Conservation (phyloP, 805 yeast species). For the Nakazawaea populi region DNA sequence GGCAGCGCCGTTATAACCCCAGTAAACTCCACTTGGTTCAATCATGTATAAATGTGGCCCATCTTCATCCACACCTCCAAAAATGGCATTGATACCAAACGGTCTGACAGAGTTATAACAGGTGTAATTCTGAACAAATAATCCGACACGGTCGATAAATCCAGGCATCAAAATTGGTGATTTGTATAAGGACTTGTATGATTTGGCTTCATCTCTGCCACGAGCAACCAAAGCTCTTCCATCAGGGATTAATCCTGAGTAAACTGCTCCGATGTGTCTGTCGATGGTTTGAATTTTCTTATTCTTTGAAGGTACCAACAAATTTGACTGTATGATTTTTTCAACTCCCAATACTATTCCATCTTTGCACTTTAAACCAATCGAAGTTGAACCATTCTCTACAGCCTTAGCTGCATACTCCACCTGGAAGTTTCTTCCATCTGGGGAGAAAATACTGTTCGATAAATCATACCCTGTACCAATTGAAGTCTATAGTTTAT, state of each 20-base stretch:
- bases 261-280: conserved; percentile 89
- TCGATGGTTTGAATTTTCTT: conserved; percentile 90
- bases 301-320: conserved; percentile 85
- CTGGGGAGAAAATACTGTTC: conserved; percentile 91
- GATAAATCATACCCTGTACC: conserved; percentile 99
- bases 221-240: conserved; percentile 90
- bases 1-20: conserved; percentile 98
- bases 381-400: conserved; percentile 93
- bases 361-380: conserved; percentile 88
- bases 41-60: conserved; percentile 94
- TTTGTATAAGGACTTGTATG: conserved; percentile 73
- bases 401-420: conserved; percentile 98
- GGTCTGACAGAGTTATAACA: conserved; percentile 97
- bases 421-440: conserved; percentile 94
- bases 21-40: conserved; percentile 94
- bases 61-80: conserved; percentile 88
- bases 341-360: conserved; percentile 98
- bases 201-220: conserved; percentile 86
- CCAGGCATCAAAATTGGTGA: conserved; percentile 74
- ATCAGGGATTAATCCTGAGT: conserved; percentile 93
- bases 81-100: conserved; percentile 86
- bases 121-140: conserved; percentile 92
- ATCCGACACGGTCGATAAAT: conserved; percentile 81
- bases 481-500: conserved; percentile 62
- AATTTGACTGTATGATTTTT: conserved; percentile 78